Evolutionary conservation across 345 rosid genomes (phyloP), one percentile per base, ranked within the genome.

Genomic region (Lumnitzera racemosa): DNA sequence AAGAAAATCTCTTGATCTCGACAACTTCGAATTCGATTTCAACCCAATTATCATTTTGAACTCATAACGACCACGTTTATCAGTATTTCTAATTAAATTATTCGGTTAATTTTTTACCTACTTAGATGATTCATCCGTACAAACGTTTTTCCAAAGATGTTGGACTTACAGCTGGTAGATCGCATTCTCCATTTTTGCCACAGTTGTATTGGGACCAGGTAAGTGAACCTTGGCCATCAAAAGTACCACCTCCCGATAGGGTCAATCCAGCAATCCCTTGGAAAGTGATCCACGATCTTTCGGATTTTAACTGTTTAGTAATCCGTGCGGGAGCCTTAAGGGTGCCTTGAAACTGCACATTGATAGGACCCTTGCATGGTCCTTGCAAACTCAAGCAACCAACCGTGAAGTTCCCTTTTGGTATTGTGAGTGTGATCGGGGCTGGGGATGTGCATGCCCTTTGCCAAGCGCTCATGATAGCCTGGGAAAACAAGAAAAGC

Each of bases 311-410:
- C 10, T 48, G 13, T 13, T 16, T 49, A 13, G 20, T 20, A 20
- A 51, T 13, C 2, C 48, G 43, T 13, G 60, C 15, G 0, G 80
- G 79, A 13, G 86, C 87, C 57, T 59, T 67, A 23, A 85, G 25
- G 20, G 55, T 74, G 11, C 86, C 91, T 51, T 68, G 59, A 20
- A 85, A 29, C 55, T 65, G 68, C 13, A 80, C 0, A 56, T 61
- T 67, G 43, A 85, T 47, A 7, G 66, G 58, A 31, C 61, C 66
- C 59, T 75, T 77, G 75, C 89, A 84, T 7, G 89, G 84, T 23
- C 87, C 84, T 11, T 17, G 6, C 24, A 84, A 58, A 15, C 12
- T 67, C 67, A 77, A 5, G 0, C 6, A 15, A 4, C 70, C 56
- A 46, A 75, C 61, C 63, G 72, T 13, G 70, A 72, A 83, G 11